A percentile compares a stretch with the other conserved stretches of the same genome.
phyloP scores from a whole-genome alignment of 805 yeast genomes.

The Kuraishia borneana region DNA sequence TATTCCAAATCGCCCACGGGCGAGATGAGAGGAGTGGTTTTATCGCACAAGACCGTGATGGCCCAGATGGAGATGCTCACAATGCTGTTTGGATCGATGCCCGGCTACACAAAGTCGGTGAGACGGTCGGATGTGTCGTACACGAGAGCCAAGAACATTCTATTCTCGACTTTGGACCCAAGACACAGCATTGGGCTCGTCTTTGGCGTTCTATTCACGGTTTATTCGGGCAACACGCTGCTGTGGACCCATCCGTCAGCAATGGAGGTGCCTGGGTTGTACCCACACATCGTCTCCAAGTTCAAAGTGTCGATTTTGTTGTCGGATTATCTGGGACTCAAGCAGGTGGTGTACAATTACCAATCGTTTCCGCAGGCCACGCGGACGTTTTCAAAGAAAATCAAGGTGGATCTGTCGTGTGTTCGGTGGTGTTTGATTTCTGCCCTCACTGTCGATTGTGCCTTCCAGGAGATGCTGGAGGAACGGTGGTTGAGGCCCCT shows the following conservation, averaged over 20 bases:
- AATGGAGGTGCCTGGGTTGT: slow-evolving; percentile 74
- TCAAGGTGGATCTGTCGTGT: slow-evolving; percentile 64
- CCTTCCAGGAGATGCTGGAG: slow-evolving; percentile 77
- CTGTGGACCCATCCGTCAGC: slow-evolving; percentile 70
- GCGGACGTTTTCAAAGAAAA: slow-evolving; percentile 64
- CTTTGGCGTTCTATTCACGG: slow-evolving; percentile 66
- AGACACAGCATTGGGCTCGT: slow-evolving; percentile 81
- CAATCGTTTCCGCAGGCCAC: slow-evolving; percentile 83
- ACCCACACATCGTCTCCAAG: slow-evolving; percentile 68
- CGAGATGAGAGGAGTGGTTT: slow-evolving; percentile 84
- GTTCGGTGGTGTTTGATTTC: slow-evolving; percentile 87
- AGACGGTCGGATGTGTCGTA: slow-evolving; percentile 42
- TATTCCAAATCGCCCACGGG: slow-evolving; percentile 86
- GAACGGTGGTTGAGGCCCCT: slow-evolving; percentile 86
- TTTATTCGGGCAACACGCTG: slow-evolving; percentile 74
- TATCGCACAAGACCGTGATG: slow-evolving; percentile 78
- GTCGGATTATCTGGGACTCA: slow-evolving; percentile 81
- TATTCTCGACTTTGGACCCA: slow-evolving; percentile 55
- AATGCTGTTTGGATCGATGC: slow-evolving; percentile 55
- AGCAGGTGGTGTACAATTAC: slow-evolving; percentile 86
- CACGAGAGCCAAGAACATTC: slow-evolving; percentile 36
- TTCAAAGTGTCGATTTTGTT: slow-evolving; percentile 63
- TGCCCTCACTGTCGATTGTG: slow-evolving; percentile 84
- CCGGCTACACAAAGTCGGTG: slow-evolving; percentile 28
- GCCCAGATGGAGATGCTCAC: slow-evolving; percentile 79